phyloP scores from a whole-genome alignment of 345 rosid genomes.

The Populus alba region DNA sequence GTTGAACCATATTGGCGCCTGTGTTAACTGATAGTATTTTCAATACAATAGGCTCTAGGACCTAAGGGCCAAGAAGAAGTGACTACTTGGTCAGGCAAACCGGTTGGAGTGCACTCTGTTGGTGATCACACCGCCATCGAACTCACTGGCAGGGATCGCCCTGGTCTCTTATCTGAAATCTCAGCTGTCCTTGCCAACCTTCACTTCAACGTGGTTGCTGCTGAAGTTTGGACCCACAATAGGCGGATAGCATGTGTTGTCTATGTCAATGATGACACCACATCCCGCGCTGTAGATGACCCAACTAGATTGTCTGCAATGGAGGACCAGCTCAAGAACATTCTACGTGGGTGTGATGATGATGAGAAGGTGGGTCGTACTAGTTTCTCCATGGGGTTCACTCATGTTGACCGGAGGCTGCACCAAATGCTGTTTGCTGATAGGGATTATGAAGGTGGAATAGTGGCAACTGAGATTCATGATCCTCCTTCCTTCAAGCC shows the following conservation, averaged over 20 bases:
- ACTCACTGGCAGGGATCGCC: slow-evolving; percentile 80
- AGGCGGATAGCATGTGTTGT: slow-evolving; percentile 74
- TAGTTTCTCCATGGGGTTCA: slow-evolving; percentile 80
- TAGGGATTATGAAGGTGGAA: slow-evolving; percentile 73
- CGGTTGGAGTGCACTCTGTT: slow-evolving; percentile 71
- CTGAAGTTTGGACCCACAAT: slow-evolving; percentile 96
- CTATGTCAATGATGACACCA: slow-evolving; percentile 66
- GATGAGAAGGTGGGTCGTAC: slow-evolving; percentile 61
- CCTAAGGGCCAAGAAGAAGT: slow-evolving; percentile 57
- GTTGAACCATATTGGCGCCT: background rate
- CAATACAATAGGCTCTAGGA: slow-evolving; percentile 59
- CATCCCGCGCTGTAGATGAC: slow-evolving; percentile 56
- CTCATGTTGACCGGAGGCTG: slow-evolving; percentile 78
- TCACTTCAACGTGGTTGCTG: slow-evolving; percentile 72
- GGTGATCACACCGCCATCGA: slow-evolving; percentile 88
- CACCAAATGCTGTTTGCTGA: slow-evolving; percentile 97
- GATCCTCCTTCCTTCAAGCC: slow-evolving; percentile 43
- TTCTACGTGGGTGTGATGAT: slow-evolving; percentile 67
- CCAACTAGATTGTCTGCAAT: slow-evolving; percentile 52
- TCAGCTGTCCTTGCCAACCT: slow-evolving; percentile 77
- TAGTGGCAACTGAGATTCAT: slow-evolving; percentile 39
- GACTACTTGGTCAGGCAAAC: slow-evolving; percentile 61
- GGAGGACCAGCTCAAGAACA: slow-evolving; percentile 80
- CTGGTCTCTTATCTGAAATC: slow-evolving; percentile 85
- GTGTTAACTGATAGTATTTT: background rate